phyloP scores from a whole-genome alignment of 176 grass and related monocot species.

The Hyparrhenia diplandra region DNA sequence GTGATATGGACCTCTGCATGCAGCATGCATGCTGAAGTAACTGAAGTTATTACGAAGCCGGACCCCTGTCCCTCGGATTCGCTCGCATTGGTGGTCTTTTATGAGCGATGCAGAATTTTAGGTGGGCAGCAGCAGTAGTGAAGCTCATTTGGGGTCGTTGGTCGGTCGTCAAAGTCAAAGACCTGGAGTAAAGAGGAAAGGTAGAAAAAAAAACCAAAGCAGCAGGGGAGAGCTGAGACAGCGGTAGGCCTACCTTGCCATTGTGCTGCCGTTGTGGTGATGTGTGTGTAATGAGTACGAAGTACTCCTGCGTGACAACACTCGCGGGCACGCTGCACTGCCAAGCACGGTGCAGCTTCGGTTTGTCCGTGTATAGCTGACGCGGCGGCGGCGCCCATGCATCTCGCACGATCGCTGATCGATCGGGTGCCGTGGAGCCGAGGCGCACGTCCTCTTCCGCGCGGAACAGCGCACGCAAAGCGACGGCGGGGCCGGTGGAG shows the following conservation, averaged over 20 bases:
- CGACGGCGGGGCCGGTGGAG: no score
- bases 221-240: background rate
- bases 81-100: background rate
- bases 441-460: no score
- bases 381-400: no score
- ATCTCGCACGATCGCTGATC: no score
- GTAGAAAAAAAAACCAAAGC: background rate
- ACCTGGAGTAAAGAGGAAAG: background rate
- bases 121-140: background rate
- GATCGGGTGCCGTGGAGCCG: no score
- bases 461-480: no score
- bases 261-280: background rate
- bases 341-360: background rate
- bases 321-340: background rate
- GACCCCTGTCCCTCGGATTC: background rate
- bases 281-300: no score
- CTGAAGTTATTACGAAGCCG: background rate
- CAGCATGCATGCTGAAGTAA: no score
- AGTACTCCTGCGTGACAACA: background rate
- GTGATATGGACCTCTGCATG: no score
- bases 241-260: background rate
- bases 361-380: no score
- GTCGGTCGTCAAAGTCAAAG: background rate
- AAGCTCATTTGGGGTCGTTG: background rate
- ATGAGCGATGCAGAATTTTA: background rate